Conservation (phyloP, 2,329 filamentous ascomycete species). For the Aaosphaeria pasadenensis region DNA sequence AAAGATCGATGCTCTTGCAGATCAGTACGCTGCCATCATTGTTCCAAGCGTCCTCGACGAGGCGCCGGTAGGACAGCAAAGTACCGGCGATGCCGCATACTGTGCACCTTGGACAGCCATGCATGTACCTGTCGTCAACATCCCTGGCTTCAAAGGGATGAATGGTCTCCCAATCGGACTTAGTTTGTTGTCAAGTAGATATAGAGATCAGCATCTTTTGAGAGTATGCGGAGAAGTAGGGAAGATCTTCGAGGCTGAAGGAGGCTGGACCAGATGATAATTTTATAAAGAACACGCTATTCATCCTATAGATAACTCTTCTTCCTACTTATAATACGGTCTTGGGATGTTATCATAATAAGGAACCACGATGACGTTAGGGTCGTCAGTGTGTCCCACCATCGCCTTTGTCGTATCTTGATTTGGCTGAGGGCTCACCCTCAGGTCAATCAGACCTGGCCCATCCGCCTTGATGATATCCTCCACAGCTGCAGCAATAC, state of each 20-base stretch:
- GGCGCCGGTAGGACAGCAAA: slow-evolving; percentile 53
- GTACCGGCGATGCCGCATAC: slow-evolving; percentile 56
- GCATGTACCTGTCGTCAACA: slow-evolving; percentile 62
- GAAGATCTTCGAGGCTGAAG: slow-evolving; percentile 26
- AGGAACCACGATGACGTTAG: slow-evolving; percentile 46
- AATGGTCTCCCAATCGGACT: slow-evolving; percentile 60
- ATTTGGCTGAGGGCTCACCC: slow-evolving; percentile 30
- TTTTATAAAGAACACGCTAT: neutral
- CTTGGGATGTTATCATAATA: slow-evolving; percentile 49
- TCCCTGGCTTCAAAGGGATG: slow-evolving; percentile 60
- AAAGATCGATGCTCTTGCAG: slow-evolving; percentile 52
- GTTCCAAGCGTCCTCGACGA: slow-evolving; percentile 59
- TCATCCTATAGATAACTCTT: neutral
- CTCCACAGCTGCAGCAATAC: slow-evolving; percentile 23
- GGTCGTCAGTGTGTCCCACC: slow-evolving; percentile 43
- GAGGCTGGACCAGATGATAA: slow-evolving; percentile 21
- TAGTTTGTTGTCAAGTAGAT: slow-evolving; percentile 47
- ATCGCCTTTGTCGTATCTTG: slow-evolving; percentile 38
- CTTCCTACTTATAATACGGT: slow-evolving; percentile 19
- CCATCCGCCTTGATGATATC: slow-evolving; percentile 24
- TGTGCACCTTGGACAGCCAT: slow-evolving; percentile 56
- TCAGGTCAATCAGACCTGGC: slow-evolving; percentile 40
- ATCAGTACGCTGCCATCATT: slow-evolving; percentile 54
- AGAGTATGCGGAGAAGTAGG: slow-evolving; percentile 25
- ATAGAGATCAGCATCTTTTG: slow-evolving; percentile 27